Base-by-base conservation (phyloP, 441 rosid genomes). In the Gossypium schwendimanii region DNA sequence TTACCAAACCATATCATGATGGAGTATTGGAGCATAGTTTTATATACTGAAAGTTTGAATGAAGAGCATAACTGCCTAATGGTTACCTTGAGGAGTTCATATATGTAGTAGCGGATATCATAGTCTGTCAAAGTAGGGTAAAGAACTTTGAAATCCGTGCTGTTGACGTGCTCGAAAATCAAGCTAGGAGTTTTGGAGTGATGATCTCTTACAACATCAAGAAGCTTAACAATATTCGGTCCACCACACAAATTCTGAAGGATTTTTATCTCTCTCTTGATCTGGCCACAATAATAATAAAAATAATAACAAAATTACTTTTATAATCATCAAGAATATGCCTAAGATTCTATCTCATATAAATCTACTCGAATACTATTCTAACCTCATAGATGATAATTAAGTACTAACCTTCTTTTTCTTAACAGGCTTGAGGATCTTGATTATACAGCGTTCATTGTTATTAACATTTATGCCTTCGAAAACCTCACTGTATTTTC, bases 361-460 rank as follows among this genome's bases (percentile, higher is more conserved):
- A 70, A 54, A 24, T 23, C 69, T 33, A 52, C 39, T 76, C 11
- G 65, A 66, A 72, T 50, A 47, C 12, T 45, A 53, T 21, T 44
- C 23, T 14, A 58, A 71, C 45, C 21, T 4, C 17, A 21, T 49
- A 70, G 12, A 57, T 33, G 33, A 7, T 36, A 36, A 21, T 36
- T 23, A 78, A 31, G 52, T 2, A 65, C 53, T 82, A 64, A 88
- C 98, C 94, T 91, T 91, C 88, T 94, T 94, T 78, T 90, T 91
- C 97, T 94, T 92, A 62, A 94, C 98, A 78, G 98, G 97, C 79
- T 94, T 94, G 73, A 94, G 98, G 76, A 92, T 92, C 89, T 94
- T 94, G 84, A 94, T 89, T 20, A 90, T 78, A 72, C 98, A 94
- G 67, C 87, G 82, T 75, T 92, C 98, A 57, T 85, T 91, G 83